Base-by-base conservation (phyloP, 495 filamentous ascomycete species). In the Friedmanniomyces endolithicus region DNA sequence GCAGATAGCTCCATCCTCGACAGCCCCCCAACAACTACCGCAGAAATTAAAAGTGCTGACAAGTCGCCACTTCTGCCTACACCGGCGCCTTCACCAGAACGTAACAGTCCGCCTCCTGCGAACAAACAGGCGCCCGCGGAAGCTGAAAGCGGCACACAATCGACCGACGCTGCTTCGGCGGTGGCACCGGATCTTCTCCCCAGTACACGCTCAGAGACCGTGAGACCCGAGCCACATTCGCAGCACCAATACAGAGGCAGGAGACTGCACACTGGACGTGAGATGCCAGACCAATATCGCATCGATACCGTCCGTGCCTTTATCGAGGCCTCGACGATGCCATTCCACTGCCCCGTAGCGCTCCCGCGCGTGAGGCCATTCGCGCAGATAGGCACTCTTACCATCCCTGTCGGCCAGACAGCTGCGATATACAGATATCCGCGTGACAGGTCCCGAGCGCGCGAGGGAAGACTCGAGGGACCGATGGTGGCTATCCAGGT, bases 221-320 rank as follows among this genome's bases (percentile, higher is more conserved):
- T 22, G 20, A 31, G n/a, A 6, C 40, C 51, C 1, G 40, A 52
- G 40, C 25, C 51, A 9, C 24, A 9, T n/a, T 55, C 53, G 9
- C 31, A 19, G 2, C 37, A 50, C 51, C 67, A 53, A 11, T 74
- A 74, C 58, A 66, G 60, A 40, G 71, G 71, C 19, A 57, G 78
- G 17, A 83, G 87, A 27, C 75, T 76, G 6, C 76, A 74, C 7
- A 69, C 78, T 17, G 87, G 87, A 19, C 60, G 70, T 11, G 78
- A 86, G 54, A 89, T 94, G 81, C 89, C 89, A 2, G 71, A 82
- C 19, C 81, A 85, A 41, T 79, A 80, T 58, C 85, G 87, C 25
- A 78, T 85, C 35, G 81, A 84, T 31, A 75, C 83, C 14, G 67
- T 94, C 29, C 73, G 78, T 9, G 75, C 80, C 14, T 85, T 95